phyloP scores from a whole-genome alignment of 177 flowering plant species.

The Vitis hybrid region DNA sequence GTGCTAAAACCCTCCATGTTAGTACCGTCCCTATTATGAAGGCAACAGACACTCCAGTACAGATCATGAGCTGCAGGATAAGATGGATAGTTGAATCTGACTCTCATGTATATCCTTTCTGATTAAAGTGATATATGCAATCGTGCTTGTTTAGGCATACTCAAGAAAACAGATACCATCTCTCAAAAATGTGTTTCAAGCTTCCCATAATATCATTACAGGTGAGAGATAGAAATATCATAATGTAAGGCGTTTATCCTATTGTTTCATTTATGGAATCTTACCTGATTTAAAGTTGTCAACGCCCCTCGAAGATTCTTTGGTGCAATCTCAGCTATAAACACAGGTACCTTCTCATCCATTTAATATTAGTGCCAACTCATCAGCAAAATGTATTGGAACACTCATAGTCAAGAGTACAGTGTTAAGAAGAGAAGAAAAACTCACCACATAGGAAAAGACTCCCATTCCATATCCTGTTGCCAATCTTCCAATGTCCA shows the following conservation, averaged over 20 bases:
- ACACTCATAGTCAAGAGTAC: background rate
- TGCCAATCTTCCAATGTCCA: slow-evolving; percentile 66
- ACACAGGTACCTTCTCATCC: slow-evolving; percentile 68
- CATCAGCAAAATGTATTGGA: background rate
- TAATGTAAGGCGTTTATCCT: no score
- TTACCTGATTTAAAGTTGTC: slow-evolving; percentile 73
- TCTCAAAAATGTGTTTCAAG: background rate
- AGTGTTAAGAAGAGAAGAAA: background rate
- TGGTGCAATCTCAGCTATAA: slow-evolving; percentile 80
- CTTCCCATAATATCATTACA: background rate
- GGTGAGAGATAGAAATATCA: background rate
- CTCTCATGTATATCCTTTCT: background rate
- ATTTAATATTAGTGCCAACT: slow-evolving; percentile 1
- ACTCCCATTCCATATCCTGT: slow-evolving; percentile 77
- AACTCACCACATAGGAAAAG: slow-evolving; percentile 65
- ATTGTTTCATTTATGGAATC: background rate
- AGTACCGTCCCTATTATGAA: slow-evolving; percentile 65
- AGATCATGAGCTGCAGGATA: slow-evolving; percentile 60
- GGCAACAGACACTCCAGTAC: slow-evolving; percentile 58
- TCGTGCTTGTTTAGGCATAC: no score
- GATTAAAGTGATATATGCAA: background rate
- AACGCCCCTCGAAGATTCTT: slow-evolving; percentile 76
- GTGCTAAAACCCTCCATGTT: slow-evolving; percentile 69
- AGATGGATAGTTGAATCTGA: background rate
- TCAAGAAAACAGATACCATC: no score